Base-by-base conservation (phyloP, 257 asterid genomes). In the Striga asiatica region DNA sequence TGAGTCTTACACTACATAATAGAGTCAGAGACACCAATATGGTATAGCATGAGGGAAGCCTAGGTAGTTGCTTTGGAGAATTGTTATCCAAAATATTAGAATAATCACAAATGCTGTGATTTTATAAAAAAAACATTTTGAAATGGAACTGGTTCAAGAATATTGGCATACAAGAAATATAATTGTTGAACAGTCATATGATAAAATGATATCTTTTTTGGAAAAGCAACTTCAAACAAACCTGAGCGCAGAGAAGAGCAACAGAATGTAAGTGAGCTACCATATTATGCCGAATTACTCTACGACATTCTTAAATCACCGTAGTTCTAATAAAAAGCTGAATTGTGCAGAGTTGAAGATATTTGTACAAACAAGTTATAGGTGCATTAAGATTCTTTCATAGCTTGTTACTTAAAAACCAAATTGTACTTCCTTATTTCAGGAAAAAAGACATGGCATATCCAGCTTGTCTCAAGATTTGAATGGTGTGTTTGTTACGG, bases 381-480 rank as follows among this genome's bases (percentile, higher is more conserved):
- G 39, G 8, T 27, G 27, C n/a, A n/a, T n/a, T 48, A 19, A n/a
- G 39, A 60, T 54, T 62, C 13, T 48, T 38, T 46, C 48, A 49
- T n/a, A 12, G 49, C 13, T 42, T 49, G 20, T 56, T 8, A n/a
- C n/a, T n/a, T 18, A 25, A 6, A 3, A 50, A 29, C 27, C 59
- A 61, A 60, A 49, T 66, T 25, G 14, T 74, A 65, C 43, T 65
- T 51, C n/a, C n/a, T n/a, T n/a, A n/a, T 69, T 69, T 61, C 62
- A 88, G 94, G 91, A 70, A 27, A 85, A 71, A 59, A 50, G 78
- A n/a, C 95, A 81, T 65, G 97, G 95, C 70, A 81, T 88, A 62
- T 84, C 99, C 58, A 74, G 97, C 66, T 71, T 84, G 76, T 88
- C 97, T 58, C 97, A 92, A 75, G 97, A 88, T 72, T 41, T 77